A percentile compares a stretch with the other conserved stretches of the same genome.
Evolutionary conservation across 129 eudicot species (phyloP).

Genomic region (Pittosporum tobira): DNA sequence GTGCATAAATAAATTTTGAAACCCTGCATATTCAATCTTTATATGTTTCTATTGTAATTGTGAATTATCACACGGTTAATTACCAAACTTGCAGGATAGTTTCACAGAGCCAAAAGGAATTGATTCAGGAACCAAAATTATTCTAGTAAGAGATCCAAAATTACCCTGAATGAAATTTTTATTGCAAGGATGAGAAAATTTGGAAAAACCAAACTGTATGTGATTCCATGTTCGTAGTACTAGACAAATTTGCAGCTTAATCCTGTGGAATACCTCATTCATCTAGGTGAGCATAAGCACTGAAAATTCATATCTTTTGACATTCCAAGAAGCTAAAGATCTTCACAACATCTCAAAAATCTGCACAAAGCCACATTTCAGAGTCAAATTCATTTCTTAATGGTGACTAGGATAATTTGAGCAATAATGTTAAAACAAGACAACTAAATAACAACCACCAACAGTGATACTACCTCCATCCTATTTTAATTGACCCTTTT

Average conservation of each 20-base stretch:
- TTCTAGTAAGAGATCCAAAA: no score
- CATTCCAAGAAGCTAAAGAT: conserved; percentile 12
- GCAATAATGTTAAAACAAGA: no score
- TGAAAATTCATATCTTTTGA: neutral
- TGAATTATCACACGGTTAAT: no score
- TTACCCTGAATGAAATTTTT: no score
- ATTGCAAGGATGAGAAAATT: neutral
- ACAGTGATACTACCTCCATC: neutral
- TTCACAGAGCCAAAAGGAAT: no score
- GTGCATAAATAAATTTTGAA: no score
- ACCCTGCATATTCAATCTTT: no score
- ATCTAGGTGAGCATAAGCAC: neutral
- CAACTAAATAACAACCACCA: neutral
- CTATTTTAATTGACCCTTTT: neutral
- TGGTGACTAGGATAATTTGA: neutral
- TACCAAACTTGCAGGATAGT: no score
- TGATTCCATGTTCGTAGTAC: neutral
- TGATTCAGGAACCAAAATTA: no score
- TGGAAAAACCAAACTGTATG: neutral
- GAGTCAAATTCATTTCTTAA: conserved; percentile 7
- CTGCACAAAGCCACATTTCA: conserved; percentile 32
- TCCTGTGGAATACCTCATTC: conserved; percentile 5
- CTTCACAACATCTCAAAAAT: conserved; percentile 67
- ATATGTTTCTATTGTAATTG: no score
- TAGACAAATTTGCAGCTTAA: neutral